Evolutionary conservation across 768 basidiomycete species (phyloP), one percentile per base, ranked within the genome.

Genomic region (Hysterangium stoloniferum): DNA sequence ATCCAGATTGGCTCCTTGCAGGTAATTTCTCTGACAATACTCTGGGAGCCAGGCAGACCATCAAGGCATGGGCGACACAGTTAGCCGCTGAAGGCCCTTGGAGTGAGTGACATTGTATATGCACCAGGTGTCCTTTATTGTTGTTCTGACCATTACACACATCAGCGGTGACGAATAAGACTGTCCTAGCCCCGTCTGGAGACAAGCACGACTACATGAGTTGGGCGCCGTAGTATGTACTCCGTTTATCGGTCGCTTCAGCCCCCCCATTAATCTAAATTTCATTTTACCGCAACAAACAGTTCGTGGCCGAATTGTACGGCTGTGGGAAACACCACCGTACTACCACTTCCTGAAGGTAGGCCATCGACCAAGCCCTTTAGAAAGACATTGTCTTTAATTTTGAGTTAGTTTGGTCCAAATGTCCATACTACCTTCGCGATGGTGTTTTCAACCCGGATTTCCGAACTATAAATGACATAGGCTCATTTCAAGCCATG

Each of bases 391-490:
- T 6, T 28, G 11, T 40, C 11, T 27, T 52, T n/a, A 12, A 27
- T n/a, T 19, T 9, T 28, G 13, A 25, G 28, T 29, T 64, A 76
- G 80, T 79, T 32, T 82, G 79, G 79, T 69, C 61, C 24, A 72
- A 67, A 13, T 86, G 84, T 59, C 69, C 70, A 6, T 86, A 84
- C 59, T 64, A 67, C 42, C 60, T 60, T 19, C 69, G 74, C 7
- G 82, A 86, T 53, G 84, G 84, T 6, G 54, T 24, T 48, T 80
- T 84, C 61, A 82, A 82, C 61, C 82, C 83, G 1, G 83, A 84
- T 55, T 74, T 67, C 2, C 75, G 76, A 15, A 62, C 71, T 15
- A 68, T 84, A 52, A 72, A 80, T 62, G 63, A 80, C 55, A 72
- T 76, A 38, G 77, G 76, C 40, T 67, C 68, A 15, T 79, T 84